These are phyloP conservation scores for Termitomyces sp. DNA, from an alignment of 768 basidiomycete species.

Conservation along the genomic window DNA sequence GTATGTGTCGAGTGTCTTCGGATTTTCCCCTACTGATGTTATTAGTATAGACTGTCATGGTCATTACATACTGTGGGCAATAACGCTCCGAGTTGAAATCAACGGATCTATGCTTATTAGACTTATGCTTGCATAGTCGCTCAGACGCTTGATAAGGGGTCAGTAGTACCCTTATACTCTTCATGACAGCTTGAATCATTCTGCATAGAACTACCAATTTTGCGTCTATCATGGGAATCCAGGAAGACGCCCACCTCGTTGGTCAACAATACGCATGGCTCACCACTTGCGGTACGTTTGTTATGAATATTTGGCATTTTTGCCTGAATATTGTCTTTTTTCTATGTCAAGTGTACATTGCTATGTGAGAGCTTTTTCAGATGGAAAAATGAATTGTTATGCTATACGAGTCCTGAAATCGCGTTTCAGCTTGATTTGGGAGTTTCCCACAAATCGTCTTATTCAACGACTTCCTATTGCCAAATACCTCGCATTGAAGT, in stretches of 20 bases:
- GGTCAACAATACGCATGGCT: conserved; percentile 48
- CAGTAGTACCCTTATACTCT: conserved; percentile 1
- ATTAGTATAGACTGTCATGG: conserved; percentile 31
- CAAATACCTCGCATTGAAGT: conserved; percentile 44
- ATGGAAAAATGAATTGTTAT: neutral
- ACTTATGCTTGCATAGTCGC: conserved; percentile 21
- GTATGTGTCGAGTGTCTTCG: conserved; percentile 14
- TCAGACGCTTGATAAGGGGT: conserved; percentile 45
- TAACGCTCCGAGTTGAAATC: neutral
- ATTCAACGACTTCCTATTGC: conserved; percentile 44
- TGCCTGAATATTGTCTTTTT: neutral
- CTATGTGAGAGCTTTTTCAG: conserved; percentile 21
- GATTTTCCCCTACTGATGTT: neutral
- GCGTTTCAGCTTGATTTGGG: conserved; percentile 29
- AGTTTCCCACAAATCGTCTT: conserved; percentile 43
- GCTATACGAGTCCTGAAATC: neutral
- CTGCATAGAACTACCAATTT: conserved; percentile 34
- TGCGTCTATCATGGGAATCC: conserved; percentile 43
- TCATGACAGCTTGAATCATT: neutral
- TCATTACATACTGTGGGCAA: conserved; percentile 37
- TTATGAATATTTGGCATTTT: neutral
- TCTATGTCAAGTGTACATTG: conserved; percentile 29
- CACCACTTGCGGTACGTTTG: conserved; percentile 36
- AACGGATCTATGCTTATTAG: neutral
- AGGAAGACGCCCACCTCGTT: conserved; percentile 34